Percentiles rank a stretch among this genome's conserved stretches.
These are phyloP conservation scores for Microsporum ferrugineum DNA, from an alignment of 2,329 filamentous ascomycete genomes.

Conservation along the genomic window DNA sequence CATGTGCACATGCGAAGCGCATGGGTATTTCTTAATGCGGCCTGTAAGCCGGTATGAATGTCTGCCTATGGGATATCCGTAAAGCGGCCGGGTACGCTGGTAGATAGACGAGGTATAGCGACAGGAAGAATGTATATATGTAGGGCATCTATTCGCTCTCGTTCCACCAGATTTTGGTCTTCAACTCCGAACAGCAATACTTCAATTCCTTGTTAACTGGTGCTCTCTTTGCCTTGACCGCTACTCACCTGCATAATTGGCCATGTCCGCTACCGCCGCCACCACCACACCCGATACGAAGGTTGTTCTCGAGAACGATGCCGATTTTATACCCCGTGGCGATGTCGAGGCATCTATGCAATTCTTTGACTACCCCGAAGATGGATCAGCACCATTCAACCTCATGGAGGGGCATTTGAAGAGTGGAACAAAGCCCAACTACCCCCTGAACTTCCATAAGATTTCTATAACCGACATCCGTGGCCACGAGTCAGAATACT, in stretches of 20 bases:
- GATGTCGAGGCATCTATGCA: constrained; percentile 51
- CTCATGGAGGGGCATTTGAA: constrained; percentile 54
- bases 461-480: constrained; percentile 62
- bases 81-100: not conserved
- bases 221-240: not conserved
- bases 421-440: constrained; percentile 56
- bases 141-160: not conserved
- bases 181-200: not conserved
- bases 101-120: not conserved
- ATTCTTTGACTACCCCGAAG: constrained; percentile 53
- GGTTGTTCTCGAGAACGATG: constrained; percentile 19
- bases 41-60: not conserved
- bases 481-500: constrained; percentile 54
- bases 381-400: constrained; percentile 52
- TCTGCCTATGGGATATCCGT: not conserved
- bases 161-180: not conserved
- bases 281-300: constrained; percentile 16
- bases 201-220: not conserved
- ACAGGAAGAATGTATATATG: not conserved
- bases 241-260: not conserved
- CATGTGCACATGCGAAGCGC: not conserved
- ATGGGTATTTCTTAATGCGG: not conserved
- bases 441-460: constrained; percentile 37
- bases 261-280: constrained; percentile 16
- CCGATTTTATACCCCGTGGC: constrained; percentile 43